Base-by-base conservation (phyloP, 495 filamentous ascomycete species). In the Xylaria sp. region DNA sequence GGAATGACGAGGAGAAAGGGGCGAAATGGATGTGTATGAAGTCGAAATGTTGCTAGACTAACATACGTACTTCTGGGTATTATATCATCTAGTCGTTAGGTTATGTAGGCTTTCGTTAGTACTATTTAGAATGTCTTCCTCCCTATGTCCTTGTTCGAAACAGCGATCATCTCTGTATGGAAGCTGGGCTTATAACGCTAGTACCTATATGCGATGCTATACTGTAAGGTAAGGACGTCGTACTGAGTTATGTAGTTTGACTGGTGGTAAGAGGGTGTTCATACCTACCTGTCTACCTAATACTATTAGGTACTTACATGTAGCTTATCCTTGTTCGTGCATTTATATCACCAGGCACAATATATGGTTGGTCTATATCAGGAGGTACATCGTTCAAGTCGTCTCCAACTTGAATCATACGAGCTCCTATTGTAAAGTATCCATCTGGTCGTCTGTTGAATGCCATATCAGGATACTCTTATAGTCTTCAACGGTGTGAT, bases 401-500 rank as follows among this genome's bases (percentile, higher is more conserved):
- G 48, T 67, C 64, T 67, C 64, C 46, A 67, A 67, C 64, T 29
- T 53, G 3, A 48, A 67, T 67, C 64, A 19, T 67, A 67, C 64
- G 64, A 67, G 64, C 48, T 35, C 64, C 29, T 65, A 50, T 24
- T 52, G 9, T 35, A 24, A 17, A 63, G 61, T 29, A 46, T n/a
- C 41, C 24, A 63, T 61, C 43, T 40, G n/a, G 35, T 41, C 62
- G 21, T 37, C 62, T 37, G 31, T 37, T 37, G 31, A 64, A 52
- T 52, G 31, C 19, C 24, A 35, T 65, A 65, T 19, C 19, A 26
- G 58, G 29, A 21, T 8, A 17, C 52, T 17, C 19, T 55, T 31
- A 17, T 37, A 33, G 33, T 59, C 55, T 37, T 37, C 6, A 21
- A 37, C 33, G 17, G 12, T 21, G 57, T 37, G 57, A 59, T 37